Base-by-base conservation (phyloP, 352 stramenopile species). In the Globisporangium ultimum region DNA sequence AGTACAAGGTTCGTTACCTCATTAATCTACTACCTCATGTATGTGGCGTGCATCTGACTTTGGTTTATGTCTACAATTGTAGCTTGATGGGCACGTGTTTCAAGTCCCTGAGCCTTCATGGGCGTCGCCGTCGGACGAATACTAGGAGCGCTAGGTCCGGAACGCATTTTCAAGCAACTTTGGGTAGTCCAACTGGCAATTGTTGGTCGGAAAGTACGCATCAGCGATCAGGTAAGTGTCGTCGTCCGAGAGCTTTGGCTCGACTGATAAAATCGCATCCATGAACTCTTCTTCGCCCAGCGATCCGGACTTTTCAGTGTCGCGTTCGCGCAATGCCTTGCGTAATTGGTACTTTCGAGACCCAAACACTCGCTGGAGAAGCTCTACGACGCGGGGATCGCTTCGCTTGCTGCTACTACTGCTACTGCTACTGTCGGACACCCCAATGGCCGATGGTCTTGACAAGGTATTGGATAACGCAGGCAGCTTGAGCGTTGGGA, bases 211-310 rank as follows among this genome's bases (percentile, higher is more conserved):
- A 55, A 93, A 93, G 53, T 86, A 89, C 10, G 60, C 72, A 45
- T 87, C 78, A 0, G 78, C 84, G 48, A 95, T 75, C 48, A 79
- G 28, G 59, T 92, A 95, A 50, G 72, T 80, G 56, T 93, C 82
- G 20, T 90, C 71, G 43, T 95, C 84, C 8, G 74, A 81, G 18
- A 95, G 69, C 36, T 63, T 55, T 15, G 79, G 78, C 40, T 85
- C 74, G 22, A 93, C 58, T 8, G 69, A 72, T 54, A 81, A 46
- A 48, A 93, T 57, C 3, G 82, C 83, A 47, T 81, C 72, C 81
- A 93, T 92, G 59, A 95, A 93, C 55, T 70, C 78, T 60, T 91
- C 84, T 71, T 93, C 84, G 0, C 58, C 45, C 12, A 95, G 59
- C 24, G 61, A 60, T 0, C 86, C 84, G 34, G 58, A 80, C 58